Conservation (phyloP, 805 yeast species). For the Blastobotrys parvus region DNA sequence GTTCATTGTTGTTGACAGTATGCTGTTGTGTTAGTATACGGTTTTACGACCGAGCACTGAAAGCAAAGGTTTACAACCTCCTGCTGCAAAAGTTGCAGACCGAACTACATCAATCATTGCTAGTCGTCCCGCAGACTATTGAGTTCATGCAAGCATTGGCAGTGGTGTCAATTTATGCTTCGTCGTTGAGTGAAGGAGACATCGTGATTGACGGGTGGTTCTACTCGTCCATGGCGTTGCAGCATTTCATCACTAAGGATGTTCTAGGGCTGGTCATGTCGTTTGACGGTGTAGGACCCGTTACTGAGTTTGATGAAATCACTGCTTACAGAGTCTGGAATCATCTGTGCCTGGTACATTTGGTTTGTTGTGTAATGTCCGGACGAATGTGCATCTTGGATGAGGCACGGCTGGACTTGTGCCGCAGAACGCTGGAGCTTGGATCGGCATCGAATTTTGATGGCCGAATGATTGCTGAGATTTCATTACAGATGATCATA, state of each 20-base stretch:
- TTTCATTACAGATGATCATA: conserved; percentile 48
- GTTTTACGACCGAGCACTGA: conserved; percentile 36
- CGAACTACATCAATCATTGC: conserved; percentile 41
- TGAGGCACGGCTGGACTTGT: conserved; percentile 48
- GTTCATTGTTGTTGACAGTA: conserved; percentile 58
- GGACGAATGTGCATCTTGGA: conserved; percentile 61
- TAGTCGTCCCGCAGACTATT: conserved; percentile 38
- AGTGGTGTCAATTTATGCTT: conserved; percentile 54
- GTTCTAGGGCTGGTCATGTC: conserved; percentile 21
- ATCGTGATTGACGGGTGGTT: conserved; percentile 62
- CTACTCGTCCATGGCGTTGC: conserved; percentile 55
- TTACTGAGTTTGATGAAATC: conserved; percentile 41
- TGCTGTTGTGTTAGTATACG: conserved; percentile 58
- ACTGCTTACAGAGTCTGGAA: conserved; percentile 62
- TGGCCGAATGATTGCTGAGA: conserved; percentile 75
- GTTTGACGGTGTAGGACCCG: conserved; percentile 25
- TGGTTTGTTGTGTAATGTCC: conserved; percentile 55
- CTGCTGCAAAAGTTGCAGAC: conserved; percentile 39
- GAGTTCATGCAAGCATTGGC: conserved; percentile 66
- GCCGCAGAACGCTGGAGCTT: conserved; percentile 48
- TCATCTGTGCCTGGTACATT: conserved; percentile 58
- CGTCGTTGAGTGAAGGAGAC: conserved; percentile 47
- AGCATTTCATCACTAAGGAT: conserved; percentile 49
- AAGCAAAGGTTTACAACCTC: conserved; percentile 35
- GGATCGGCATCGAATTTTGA: conserved; percentile 67